Evolutionary conservation across 352 stramenopile genomes (phyloP), one percentile per base, ranked within the genome.

Genomic region (Globisporangium orthogonon): DNA sequence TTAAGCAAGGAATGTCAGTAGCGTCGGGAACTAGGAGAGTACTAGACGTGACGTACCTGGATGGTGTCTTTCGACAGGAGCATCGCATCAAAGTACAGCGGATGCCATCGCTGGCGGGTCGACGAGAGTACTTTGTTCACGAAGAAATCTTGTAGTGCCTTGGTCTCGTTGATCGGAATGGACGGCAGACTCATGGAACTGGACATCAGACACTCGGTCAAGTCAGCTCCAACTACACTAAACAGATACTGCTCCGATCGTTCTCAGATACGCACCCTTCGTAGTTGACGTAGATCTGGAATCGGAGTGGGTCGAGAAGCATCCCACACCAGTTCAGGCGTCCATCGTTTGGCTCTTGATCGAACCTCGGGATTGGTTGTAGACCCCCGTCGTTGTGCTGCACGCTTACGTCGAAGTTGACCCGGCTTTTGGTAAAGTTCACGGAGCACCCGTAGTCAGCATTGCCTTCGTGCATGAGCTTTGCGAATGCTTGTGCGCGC

Each of bases 201-300:
- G 44, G 54, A 2, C 11, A 40, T 14, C 6, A 39, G 13, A 13
- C 4, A 78, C 37, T 50, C 55, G 69, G 76, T 41, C 31, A 56
- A 1, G 10, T 18, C 18, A 53, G 49, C 31, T 15, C 29, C 7
- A 30, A n/a, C 30, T 7, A 7, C 28, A 5, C 14, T 6, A 3
- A 4, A 56, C 17, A 0, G 11, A 23, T 23, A 23, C 23, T 23
- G 23, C 23, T 23, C 23, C 23, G 23, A 23, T 23, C 23, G 23
- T 17, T 1, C 52, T 39, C 41, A 15, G 45, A 2, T 28, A 62
- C 74, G 44, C 70, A 89, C 78, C 87, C 90, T 56, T 89, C 77
- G 56, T 89, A 91, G 69, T 87, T 90, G 45, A 85, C 70, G 60
- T 82, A 82, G 40, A 91, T 54, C 55, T 90, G 77, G n/a, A 86